These are phyloP conservation scores for Mycoemilia scoparia DNA, from an alignment of 192 early-diverging fungal species.

Conservation along the genomic window DNA sequence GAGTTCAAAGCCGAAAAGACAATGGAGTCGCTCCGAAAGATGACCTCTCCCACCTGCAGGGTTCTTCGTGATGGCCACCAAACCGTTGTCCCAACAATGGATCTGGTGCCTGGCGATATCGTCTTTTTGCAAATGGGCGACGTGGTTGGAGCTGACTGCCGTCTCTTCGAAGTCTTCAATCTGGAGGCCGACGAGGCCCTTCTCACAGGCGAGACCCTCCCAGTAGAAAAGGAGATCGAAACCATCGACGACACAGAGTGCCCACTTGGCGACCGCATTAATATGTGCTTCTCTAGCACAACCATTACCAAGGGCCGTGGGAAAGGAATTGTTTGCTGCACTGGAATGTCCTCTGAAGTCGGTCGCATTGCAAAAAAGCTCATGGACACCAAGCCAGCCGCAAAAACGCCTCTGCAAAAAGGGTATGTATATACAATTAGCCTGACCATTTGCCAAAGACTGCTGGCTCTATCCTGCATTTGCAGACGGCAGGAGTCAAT, in stretches of 20 bases:
- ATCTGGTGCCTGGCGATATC: constrained; percentile 79
- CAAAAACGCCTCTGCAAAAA: constrained; percentile 46
- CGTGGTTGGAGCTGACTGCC: constrained; percentile 80
- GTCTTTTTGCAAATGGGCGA: constrained; percentile 87
- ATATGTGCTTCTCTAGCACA: constrained; percentile 80
- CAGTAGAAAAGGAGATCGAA: constrained; percentile 50
- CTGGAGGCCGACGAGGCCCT: constrained; percentile 85
- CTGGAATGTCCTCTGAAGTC: constrained; percentile 78
- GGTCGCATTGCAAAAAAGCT: constrained; percentile 80
- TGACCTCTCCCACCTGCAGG: constrained; percentile 69
- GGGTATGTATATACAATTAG: too few relatives aligned
- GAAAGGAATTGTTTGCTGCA: constrained; percentile 72
- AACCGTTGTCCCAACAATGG: constrained; percentile 50
- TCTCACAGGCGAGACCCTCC: constrained; percentile 78
- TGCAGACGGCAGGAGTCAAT: too few relatives aligned
- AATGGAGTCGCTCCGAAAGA: constrained; percentile 76
- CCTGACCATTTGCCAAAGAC: too few relatives aligned
- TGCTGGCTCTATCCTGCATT: too few relatives aligned
- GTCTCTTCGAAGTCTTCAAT: constrained; percentile 67
- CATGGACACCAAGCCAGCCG: constrained; percentile 29
- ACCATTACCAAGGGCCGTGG: constrained; percentile 76
- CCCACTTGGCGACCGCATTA: constrained; percentile 80
- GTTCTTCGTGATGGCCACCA: constrained; percentile 72
- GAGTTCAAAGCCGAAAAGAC: constrained; percentile 91
- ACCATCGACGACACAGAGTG: constrained; percentile 45